Base-by-base conservation (phyloP, 495 filamentous ascomycete species). In the Hyphodiscus hymeniophilus region DNA sequence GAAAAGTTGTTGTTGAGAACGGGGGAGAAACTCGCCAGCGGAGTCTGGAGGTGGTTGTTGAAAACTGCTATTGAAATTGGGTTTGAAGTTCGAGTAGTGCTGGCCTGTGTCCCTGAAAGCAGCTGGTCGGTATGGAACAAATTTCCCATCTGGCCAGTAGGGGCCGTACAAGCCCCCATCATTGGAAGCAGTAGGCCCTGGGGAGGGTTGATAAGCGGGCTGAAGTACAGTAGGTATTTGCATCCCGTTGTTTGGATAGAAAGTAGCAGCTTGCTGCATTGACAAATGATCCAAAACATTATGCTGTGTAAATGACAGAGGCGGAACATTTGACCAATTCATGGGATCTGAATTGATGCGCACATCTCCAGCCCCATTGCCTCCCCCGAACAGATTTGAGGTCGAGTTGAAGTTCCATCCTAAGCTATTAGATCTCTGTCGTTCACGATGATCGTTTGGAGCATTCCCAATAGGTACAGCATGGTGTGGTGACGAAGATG, bases 91-190 rank as follows among this genome's bases (percentile, higher is more conserved):
- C 10, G 11, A 18, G 15, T 48, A 22, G 11, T 55, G 51, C n/a
- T 45, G 34, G 3, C 30, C 48, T 12, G 42, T 43, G 22, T 47
- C 48, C 24, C 53, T 45, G 33, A 84, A 57, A 18, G 82, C 75
- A 21, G 82, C 74, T 40, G 82, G 82, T 47, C 79, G 68, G 64
- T 85, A 87, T n/a, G 85, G 85, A 23, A 84, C 81, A 57, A 81
- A 81, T 12, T 73, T 80, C 4, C 83, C 82, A 64, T 94, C 81
- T 11, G 81, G 80, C 85, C 85, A 92, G 54, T 84, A 84, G 13
- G 82, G 78, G 2, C 85, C 86, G 63, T 79, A 85, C 13, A 83
- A 76, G 3, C 80, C 81, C 30, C 77, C 79, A 24, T 80, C 80
- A 49, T 86, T 86, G 15, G 84, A 84, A 17, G 82, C 79, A 2